A percentile compares a stretch with the other conserved stretches of the same genome.
phyloP scores from a whole-genome alignment of 1,139 yeast genomes.

The Taphrina populina region DNA sequence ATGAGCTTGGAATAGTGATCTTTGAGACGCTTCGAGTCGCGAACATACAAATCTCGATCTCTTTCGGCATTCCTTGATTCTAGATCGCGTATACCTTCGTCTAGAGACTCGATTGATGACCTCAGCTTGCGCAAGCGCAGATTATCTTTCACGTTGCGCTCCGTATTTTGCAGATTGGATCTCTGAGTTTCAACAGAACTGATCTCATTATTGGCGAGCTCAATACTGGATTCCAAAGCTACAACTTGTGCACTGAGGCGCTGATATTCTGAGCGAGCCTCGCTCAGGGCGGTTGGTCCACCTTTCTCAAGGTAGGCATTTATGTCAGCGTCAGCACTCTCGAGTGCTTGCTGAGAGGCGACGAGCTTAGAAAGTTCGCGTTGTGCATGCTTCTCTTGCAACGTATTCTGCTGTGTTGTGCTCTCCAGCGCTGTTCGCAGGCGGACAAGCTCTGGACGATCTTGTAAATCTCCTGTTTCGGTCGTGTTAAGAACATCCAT shows the following conservation, averaged over 20 bases:
- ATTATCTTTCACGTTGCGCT: slow-evolving; percentile 57
- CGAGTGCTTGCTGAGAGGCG: slow-evolving; percentile 33
- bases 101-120: slow-evolving; percentile 46
- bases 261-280: slow-evolving; percentile 25
- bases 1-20: slow-evolving; percentile 58
- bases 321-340: slow-evolving; percentile 34
- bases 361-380: slow-evolving; percentile 32
- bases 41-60: slow-evolving; percentile 63
- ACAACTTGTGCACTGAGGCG: slow-evolving; percentile 1
- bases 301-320: slow-evolving; percentile 28
- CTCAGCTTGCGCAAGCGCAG: slow-evolving; percentile 53
- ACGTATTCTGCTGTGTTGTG: slow-evolving; percentile 34
- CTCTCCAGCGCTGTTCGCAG: slow-evolving; percentile 36
- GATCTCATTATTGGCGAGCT: slow-evolving; percentile 20
- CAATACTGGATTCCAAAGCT: slow-evolving; percentile 2
- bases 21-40: slow-evolving; percentile 57
- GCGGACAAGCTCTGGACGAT: slow-evolving; percentile 34
- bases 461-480: slow-evolving; percentile 38
- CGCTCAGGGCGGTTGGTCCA: slow-evolving; percentile 22
- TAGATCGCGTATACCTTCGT: slow-evolving; percentile 48
- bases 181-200: slow-evolving; percentile 47
- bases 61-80: slow-evolving; percentile 64
- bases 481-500: slow-evolving; percentile 37
- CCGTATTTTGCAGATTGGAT: slow-evolving; percentile 54
- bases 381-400: slow-evolving; percentile 36